These are phyloP conservation scores for Xerocomellus dryophilus DNA, from an alignment of 768 basidiomycete genomes.

Conservation along the genomic window DNA sequence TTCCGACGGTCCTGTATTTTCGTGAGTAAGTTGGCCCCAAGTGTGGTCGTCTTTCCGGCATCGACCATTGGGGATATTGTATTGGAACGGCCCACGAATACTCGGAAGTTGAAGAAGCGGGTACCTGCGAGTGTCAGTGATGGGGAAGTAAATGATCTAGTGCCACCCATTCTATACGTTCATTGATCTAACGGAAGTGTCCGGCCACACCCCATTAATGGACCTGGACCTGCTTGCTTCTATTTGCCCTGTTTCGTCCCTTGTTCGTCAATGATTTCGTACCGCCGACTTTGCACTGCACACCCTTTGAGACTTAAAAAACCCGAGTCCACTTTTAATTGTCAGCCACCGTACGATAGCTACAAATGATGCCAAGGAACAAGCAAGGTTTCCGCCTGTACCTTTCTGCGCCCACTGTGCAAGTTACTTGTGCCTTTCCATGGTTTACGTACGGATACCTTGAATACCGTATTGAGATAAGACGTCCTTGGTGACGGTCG, in stretches of 20 bases:
- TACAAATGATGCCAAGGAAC: constrained; percentile 2
- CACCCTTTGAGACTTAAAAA: background rate
- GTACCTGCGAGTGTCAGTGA: too few relatives aligned
- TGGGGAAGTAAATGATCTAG: background rate
- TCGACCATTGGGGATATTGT: background rate
- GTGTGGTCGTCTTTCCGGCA: background rate
- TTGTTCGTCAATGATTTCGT: background rate
- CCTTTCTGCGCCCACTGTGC: background rate
- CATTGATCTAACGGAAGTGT: too few relatives aligned
- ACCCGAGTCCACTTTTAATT: constrained; percentile 1
- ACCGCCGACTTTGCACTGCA: background rate
- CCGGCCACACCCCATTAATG: background rate
- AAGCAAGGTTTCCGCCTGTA: background rate
- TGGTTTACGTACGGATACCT: constrained; percentile 21
- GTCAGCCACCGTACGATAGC: background rate
- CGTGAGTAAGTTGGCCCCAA: constrained; percentile 2
- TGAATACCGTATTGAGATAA: constrained; percentile 65
- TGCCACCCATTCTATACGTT: background rate
- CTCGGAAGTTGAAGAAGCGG: too few relatives aligned
- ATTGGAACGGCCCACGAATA: background rate
- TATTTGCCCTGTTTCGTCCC: too few relatives aligned
- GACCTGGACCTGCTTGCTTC: background rate
- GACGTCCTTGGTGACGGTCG: constrained; percentile 48
- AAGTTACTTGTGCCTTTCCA: background rate
- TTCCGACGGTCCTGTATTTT: background rate